These are phyloP conservation scores for Suillus plorans DNA, from an alignment of 768 basidiomycete genomes.

Conservation along the genomic window DNA sequence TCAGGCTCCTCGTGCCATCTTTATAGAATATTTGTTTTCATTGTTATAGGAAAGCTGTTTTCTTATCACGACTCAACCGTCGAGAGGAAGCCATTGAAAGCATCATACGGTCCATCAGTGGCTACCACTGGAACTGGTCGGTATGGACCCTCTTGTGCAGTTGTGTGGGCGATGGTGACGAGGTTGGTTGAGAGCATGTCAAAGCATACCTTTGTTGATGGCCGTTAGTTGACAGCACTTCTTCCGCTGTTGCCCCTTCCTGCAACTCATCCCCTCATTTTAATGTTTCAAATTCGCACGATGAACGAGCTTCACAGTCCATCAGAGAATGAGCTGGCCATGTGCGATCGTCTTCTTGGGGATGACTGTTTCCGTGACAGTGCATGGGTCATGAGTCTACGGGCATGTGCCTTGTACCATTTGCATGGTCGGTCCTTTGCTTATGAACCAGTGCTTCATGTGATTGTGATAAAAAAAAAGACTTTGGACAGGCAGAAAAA, in stretches of 20 bases:
- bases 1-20: conserved; percentile 1
- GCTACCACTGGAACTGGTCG: conserved; percentile 93
- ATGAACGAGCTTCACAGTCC: conserved; percentile 89
- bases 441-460: background rate
- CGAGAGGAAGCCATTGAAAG: conserved; percentile 86
- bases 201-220: background rate
- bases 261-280: conserved; percentile 51
- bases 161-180: conserved; percentile 80
- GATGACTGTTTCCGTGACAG: conserved; percentile 77
- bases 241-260: conserved; percentile 48
- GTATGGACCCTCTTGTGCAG: conserved; percentile 82
- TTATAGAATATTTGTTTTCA: conserved; percentile 6
- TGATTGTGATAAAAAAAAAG: conserved; percentile 39
- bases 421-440: conserved; percentile 65
- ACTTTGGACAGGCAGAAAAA: conserved; percentile 81
- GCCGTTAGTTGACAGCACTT: conserved; percentile 41
- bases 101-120: conserved; percentile 69
- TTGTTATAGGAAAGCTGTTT: conserved; percentile 68
- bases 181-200: conserved; percentile 48
- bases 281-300: conserved; percentile 85
- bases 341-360: conserved; percentile 76
- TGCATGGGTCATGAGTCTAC: conserved; percentile 82
- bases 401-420: conserved; percentile 87
- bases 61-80: conserved; percentile 75
- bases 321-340: conserved; percentile 77